A percentile compares a stretch with the other conserved stretches of the same genome.
phyloP scores from a whole-genome alignment of 257 asterid species.

The Lithospermum erythrorhizon region DNA sequence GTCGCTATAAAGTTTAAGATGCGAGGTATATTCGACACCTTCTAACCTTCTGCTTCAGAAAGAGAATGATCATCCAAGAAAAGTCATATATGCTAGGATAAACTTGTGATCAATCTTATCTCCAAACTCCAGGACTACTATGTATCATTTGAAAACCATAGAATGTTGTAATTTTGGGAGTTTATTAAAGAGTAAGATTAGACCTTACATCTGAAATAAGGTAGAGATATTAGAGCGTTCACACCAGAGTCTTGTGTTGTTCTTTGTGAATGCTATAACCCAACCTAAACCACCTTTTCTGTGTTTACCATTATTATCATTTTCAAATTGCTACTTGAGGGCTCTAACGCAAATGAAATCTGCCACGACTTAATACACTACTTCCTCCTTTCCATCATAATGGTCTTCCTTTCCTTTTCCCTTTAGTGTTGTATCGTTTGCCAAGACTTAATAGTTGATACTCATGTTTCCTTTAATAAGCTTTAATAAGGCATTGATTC shows the following conservation, averaged over 20 bases:
- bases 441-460: no score
- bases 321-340: not conserved
- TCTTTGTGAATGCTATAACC: not conserved
- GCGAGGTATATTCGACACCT: not conserved
- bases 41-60: not conserved
- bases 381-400: not conserved
- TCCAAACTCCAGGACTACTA: not conserved
- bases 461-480: not conserved
- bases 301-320: not conserved
- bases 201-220: not conserved
- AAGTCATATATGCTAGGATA: not conserved
- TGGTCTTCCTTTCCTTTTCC: not conserved
- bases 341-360: not conserved
- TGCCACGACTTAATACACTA: not conserved
- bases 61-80: not conserved
- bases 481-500: not conserved
- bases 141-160: not conserved
- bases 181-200: not conserved
- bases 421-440: not conserved
- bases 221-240: no score
- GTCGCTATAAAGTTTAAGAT: not conserved
- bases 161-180: not conserved
- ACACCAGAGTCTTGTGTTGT: no score
- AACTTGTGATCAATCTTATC: no score
- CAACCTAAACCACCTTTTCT: not conserved